phyloP scores from a whole-genome alignment of 495 filamentous ascomycete genomes.

The Podospora fimiseda region DNA sequence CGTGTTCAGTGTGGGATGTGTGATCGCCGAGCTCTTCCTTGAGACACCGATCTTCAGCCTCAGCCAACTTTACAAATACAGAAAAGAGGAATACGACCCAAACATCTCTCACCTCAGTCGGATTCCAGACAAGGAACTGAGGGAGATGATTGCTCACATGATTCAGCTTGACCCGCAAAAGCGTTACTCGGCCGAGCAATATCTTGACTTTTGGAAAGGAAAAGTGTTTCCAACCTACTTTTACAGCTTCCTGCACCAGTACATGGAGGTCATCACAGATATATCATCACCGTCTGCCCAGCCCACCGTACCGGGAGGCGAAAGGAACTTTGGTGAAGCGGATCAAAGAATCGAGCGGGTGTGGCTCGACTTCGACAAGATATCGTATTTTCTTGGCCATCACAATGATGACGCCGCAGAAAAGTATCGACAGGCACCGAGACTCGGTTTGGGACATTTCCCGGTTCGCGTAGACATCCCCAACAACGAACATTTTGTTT shows the following conservation, averaged over 20 bases:
- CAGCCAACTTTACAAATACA: slow-evolving; percentile 90
- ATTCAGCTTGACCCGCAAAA: slow-evolving; percentile 87
- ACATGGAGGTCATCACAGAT: slow-evolving; percentile 94
- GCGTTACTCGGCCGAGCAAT: slow-evolving; percentile 89
- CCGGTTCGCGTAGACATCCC: slow-evolving; percentile 88
- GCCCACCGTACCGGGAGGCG: slow-evolving; percentile 53
- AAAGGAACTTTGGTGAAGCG: slow-evolving; percentile 66
- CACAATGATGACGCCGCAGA: slow-evolving; percentile 37
- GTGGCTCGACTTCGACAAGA: slow-evolving; percentile 94
- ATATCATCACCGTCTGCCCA: slow-evolving; percentile 62
- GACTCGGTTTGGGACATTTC: slow-evolving; percentile 46
- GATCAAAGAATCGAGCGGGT: slow-evolving; percentile 92
- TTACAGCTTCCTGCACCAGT: slow-evolving; percentile 93
- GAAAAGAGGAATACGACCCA: slow-evolving; percentile 87
- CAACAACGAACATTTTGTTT: slow-evolving; percentile 62
- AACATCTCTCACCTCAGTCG: slow-evolving; percentile 69
- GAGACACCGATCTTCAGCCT: slow-evolving; percentile 90
- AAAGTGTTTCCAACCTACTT: slow-evolving; percentile 96
- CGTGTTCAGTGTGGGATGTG: slow-evolving; percentile 94
- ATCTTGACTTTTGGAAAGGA: slow-evolving; percentile 81
- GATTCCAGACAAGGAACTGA: slow-evolving; percentile 80
- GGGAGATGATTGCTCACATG: slow-evolving; percentile 89
- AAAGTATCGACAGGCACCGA: slow-evolving; percentile 29
- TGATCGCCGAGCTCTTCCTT: slow-evolving; percentile 95
- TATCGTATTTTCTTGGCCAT: slow-evolving; percentile 85